Percentiles rank a stretch among this genome's conserved stretches.
Conservation (phyloP, 2,329 filamentous ascomycete genomes). For the Colletotrichum sp. region DNA sequence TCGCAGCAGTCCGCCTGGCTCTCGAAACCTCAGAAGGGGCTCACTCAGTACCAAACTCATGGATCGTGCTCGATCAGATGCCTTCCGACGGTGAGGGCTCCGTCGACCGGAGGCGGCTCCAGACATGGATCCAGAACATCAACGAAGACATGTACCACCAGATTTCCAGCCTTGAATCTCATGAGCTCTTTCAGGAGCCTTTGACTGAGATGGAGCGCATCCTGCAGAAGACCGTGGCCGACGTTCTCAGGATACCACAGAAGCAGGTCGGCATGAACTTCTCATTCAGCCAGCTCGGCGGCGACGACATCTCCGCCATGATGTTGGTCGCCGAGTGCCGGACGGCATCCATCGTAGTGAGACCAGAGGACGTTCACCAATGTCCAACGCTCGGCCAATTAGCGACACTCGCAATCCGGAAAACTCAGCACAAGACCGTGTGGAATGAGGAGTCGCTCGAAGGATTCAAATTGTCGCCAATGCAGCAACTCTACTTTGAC, state of each 20-base stretch:
- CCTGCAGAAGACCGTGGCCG: constrained; percentile 43
- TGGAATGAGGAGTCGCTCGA: constrained; percentile 38
- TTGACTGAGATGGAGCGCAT: constrained; percentile 41
- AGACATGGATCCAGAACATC: constrained; percentile 60
- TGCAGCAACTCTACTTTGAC: constrained; percentile 60
- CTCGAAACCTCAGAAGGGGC: constrained; percentile 33
- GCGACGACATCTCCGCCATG: constrained; percentile 43
- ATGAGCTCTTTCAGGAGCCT: constrained; percentile 38
- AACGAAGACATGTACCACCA: constrained; percentile 51
- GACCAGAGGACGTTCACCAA: constrained; percentile 40
- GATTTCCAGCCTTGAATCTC: constrained; percentile 47
- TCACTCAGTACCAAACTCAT: constrained; percentile 47
- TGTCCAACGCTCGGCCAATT: constrained; percentile 43
- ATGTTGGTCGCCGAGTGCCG: constrained; percentile 43
- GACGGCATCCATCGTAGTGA: constrained; percentile 41
- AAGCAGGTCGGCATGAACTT: constrained; percentile 48
- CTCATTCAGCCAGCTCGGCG: constrained; percentile 44
- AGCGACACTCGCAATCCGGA: constrained; percentile 38
- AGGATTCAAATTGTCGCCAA: constrained; percentile 54
- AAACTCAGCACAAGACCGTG: constrained; percentile 31
- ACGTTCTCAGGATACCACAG: constrained; percentile 40
- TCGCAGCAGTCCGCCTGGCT: constrained; percentile 40
- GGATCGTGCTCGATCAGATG: constrained; percentile 53
- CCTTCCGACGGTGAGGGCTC: constrained; percentile 44
- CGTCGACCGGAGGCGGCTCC: constrained; percentile 48